Conservation (phyloP, 2,329 filamentous ascomycete genomes). For the Hypoxylon sp. region DNA sequence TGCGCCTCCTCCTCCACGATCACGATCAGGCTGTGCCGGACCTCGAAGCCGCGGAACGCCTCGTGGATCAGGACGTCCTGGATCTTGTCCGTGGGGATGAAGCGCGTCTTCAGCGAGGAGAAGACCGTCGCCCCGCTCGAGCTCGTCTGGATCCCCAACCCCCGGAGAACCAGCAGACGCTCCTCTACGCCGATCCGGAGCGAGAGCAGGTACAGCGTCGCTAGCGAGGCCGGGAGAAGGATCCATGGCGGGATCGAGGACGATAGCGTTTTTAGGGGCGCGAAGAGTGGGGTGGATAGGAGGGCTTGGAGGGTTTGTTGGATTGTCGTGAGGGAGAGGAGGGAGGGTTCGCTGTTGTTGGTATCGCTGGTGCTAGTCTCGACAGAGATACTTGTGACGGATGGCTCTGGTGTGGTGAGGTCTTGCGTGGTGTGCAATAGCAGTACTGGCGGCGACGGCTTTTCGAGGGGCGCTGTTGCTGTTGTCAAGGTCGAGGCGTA, state of each 20-base stretch:
- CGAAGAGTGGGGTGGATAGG: slow-evolving; percentile 43
- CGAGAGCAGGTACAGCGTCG: slow-evolving; percentile 55
- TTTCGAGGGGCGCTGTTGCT: neutral
- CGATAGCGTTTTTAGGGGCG: slow-evolving; percentile 46
- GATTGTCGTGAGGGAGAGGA: slow-evolving; percentile 39
- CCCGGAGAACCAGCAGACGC: slow-evolving; percentile 85
- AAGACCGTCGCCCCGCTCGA: slow-evolving; percentile 58
- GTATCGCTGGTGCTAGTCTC: too few relatives aligned
- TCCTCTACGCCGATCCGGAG: slow-evolving; percentile 70
- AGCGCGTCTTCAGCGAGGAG: slow-evolving; percentile 53
- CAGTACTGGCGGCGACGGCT: slow-evolving; percentile 12
- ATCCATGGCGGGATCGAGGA: slow-evolving; percentile 50
- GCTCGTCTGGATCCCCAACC: slow-evolving; percentile 89
- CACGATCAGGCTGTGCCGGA: slow-evolving; percentile 87
- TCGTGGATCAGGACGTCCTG: slow-evolving; percentile 95
- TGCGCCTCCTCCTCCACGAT: slow-evolving; percentile 89
- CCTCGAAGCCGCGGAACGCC: slow-evolving; percentile 91
- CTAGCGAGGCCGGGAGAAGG: slow-evolving; percentile 50
- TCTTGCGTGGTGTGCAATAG: slow-evolving; percentile 6
- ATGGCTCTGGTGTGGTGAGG: neutral
- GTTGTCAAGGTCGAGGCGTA: slow-evolving; percentile 15
- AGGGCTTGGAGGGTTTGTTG: slow-evolving; percentile 32
- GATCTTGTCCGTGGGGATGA: slow-evolving; percentile 90
- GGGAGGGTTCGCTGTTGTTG: slow-evolving; percentile 27
- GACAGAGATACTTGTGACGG: too few relatives aligned